phyloP scores from a whole-genome alignment of 768 basidiomycete species.

The Leccinum rimulosum region DNA sequence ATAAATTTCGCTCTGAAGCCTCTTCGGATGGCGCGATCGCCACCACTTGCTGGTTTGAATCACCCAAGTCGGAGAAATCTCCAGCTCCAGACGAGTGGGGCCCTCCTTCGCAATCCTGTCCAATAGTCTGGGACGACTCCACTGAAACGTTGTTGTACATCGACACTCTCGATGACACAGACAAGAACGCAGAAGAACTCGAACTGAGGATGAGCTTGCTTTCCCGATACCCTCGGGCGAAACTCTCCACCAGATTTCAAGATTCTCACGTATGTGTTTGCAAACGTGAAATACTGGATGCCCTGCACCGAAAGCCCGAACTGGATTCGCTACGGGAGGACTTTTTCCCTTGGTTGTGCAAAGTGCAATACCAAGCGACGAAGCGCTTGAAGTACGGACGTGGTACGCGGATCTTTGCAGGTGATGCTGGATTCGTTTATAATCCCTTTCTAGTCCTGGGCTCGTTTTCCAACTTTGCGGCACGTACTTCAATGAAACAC shows the following conservation, averaged over 20 bases:
- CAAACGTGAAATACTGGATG: conserved; percentile 67
- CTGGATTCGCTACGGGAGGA: conserved; percentile 87
- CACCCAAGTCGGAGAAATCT: conserved; percentile 51
- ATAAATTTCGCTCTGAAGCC: conserved; percentile 78
- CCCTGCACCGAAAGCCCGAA: conserved; percentile 62
- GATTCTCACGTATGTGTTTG: conserved; percentile 95
- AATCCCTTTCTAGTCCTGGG: conserved; percentile 40
- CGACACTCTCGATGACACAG: conserved; percentile 66
- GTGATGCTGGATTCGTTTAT: not conserved
- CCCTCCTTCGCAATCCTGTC: conserved; percentile 37
- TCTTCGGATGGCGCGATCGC: conserved; percentile 62
- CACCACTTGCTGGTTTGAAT: conserved; percentile 64
- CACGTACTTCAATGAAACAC: conserved; percentile 50
- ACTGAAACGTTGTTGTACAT: conserved; percentile 69
- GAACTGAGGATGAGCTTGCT: conserved; percentile 75
- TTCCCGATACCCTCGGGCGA: conserved; percentile 71
- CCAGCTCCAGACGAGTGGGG: conserved; percentile 68
- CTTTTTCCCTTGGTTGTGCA: conserved; percentile 90
- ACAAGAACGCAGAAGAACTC: conserved; percentile 67
- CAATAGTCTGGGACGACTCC: conserved; percentile 68
- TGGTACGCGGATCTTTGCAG: conserved; percentile 35
- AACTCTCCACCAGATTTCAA: conserved; percentile 62
- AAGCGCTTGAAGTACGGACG: conserved; percentile 58
- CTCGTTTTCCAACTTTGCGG: conserved; percentile 40
- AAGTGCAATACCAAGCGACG: conserved; percentile 69